phyloP scores from a whole-genome alignment of 2,329 filamentous ascomycete species.

The Huntiella bhutanensis region DNA sequence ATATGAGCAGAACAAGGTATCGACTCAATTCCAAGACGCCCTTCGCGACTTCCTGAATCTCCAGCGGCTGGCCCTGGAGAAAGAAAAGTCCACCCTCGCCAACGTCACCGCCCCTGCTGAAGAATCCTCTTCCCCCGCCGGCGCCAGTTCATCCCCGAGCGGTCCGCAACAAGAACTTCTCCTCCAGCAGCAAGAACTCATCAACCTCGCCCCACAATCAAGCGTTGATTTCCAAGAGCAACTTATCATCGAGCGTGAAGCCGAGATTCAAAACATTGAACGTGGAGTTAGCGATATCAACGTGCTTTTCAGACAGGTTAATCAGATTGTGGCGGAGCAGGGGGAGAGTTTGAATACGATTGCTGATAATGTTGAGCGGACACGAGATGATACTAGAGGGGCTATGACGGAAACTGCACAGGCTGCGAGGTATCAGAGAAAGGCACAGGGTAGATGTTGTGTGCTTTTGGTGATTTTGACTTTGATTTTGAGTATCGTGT shows the following conservation, averaged over 20 bases:
- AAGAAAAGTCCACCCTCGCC: conserved; percentile 69
- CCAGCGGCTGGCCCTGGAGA: conserved; percentile 80
- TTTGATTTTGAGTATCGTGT: conserved; percentile 73
- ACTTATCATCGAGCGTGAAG: conserved; percentile 86
- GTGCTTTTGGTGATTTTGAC: conserved; percentile 76
- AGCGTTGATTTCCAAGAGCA: conserved; percentile 97
- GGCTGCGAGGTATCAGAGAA: conserved; percentile 85
- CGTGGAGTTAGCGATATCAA: conserved; percentile 91
- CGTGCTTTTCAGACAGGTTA: conserved; percentile 93
- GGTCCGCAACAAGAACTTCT: conserved; percentile 20
- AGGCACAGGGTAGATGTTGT: conserved; percentile 83
- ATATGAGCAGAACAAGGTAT: conserved; percentile 89
- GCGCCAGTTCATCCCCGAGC: conserved; percentile 8
- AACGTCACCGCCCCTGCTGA: conserved; percentile 60
- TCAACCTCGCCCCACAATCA: conserved; percentile 70
- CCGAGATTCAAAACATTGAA: conserved; percentile 94
- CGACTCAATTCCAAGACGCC: conserved; percentile 76
- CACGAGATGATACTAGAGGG: conserved; percentile 61
- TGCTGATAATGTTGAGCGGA: conserved; percentile 68
- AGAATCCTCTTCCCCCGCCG: conserved; percentile 14
- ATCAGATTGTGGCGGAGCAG: conserved; percentile 89
- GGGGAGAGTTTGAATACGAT: conserved; percentile 78
- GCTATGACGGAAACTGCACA: conserved; percentile 72
- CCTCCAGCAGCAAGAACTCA: conserved; percentile 53
- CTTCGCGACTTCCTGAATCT: conserved; percentile 81